phyloP scores from a whole-genome alignment of 345 rosid species.

The Pseudoturritis turrita region DNA sequence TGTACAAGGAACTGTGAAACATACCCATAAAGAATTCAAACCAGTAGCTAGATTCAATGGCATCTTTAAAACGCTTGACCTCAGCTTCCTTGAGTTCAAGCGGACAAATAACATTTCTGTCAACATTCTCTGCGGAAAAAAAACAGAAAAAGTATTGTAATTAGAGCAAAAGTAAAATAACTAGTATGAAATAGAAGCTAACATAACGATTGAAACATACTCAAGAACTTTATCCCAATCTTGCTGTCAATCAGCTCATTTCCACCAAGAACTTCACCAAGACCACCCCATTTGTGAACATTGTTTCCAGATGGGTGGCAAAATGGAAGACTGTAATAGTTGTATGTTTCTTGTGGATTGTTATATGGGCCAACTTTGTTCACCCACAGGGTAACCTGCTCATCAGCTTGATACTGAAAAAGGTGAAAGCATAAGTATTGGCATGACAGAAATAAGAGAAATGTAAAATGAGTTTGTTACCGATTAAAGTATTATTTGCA shows the following conservation, averaged over 20 bases:
- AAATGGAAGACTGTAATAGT: constrained; percentile 98
- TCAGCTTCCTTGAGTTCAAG: constrained; percentile 60
- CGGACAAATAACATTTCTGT: constrained; percentile 51
- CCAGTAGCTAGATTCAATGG: constrained; percentile 87
- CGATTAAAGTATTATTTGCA: background rate
- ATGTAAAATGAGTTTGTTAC: background rate
- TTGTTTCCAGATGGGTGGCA: constrained; percentile 59
- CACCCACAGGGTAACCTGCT: constrained; percentile 90
- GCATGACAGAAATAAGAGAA: background rate
- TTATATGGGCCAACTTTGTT: constrained; percentile 99
- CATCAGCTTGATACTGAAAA: constrained; percentile 75
- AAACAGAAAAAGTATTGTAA: background rate
- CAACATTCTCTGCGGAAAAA: constrained; percentile 54
- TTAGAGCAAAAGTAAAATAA: background rate
- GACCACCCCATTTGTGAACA: constrained; percentile 99
- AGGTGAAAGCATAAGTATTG: constrained; percentile 13
- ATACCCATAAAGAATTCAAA: constrained; percentile 80
- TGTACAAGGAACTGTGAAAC: constrained; percentile 6
- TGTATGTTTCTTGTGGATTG: constrained; percentile 99
- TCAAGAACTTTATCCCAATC: constrained; percentile 71
- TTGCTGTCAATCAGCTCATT: constrained; percentile 97
- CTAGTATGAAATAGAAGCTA: background rate
- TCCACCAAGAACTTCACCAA: constrained; percentile 99
- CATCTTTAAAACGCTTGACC: constrained; percentile 82
- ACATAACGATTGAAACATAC: constrained; percentile 40